Percentiles rank a stretch among this genome's conserved stretches.
Conservation (phyloP, 768 basidiomycete species). For the Asterophora parasitica region DNA sequence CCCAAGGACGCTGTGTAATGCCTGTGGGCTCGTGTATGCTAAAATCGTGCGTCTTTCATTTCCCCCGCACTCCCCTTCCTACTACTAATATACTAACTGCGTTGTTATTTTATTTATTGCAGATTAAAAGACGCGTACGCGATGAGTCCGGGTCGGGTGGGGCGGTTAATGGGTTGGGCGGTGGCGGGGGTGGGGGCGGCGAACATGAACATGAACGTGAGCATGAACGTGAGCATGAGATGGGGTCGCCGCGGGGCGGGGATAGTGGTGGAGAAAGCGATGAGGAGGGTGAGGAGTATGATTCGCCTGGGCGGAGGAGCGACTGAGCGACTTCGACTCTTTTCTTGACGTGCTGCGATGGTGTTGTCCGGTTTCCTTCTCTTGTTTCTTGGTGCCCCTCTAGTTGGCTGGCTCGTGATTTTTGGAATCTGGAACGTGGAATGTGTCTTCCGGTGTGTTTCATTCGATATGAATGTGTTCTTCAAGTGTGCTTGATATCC, state of each 20-base stretch:
- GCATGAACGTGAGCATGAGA: not conserved
- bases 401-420: too few species aligned
- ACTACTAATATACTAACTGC: not conserved
- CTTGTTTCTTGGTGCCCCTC: too few species aligned
- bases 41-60: constrained; percentile 59
- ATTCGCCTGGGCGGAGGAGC: constrained; percentile 3
- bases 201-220: not conserved
- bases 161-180: too few species aligned
- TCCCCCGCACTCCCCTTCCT: not conserved
- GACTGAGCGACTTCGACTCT: too few species aligned
- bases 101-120: not conserved
- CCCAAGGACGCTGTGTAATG: constrained; percentile 80
- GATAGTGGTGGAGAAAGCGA: constrained; percentile 14
- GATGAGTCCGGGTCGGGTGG: constrained; percentile 5
- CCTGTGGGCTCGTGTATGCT: constrained; percentile 82
- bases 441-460: too few species aligned
- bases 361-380: too few species aligned
- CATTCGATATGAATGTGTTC: too few species aligned
- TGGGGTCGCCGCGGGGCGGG: constrained; percentile 8
- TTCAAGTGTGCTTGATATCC: too few species aligned
- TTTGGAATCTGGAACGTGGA: too few species aligned
- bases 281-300: constrained; percentile 17
- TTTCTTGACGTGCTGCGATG: too few species aligned
- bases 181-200: not conserved
- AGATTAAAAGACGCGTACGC: constrained; percentile 17